These are phyloP conservation scores for Aspergillus olivimuriae DNA, from an alignment of 495 filamentous ascomycete species.

Conservation along the genomic window DNA sequence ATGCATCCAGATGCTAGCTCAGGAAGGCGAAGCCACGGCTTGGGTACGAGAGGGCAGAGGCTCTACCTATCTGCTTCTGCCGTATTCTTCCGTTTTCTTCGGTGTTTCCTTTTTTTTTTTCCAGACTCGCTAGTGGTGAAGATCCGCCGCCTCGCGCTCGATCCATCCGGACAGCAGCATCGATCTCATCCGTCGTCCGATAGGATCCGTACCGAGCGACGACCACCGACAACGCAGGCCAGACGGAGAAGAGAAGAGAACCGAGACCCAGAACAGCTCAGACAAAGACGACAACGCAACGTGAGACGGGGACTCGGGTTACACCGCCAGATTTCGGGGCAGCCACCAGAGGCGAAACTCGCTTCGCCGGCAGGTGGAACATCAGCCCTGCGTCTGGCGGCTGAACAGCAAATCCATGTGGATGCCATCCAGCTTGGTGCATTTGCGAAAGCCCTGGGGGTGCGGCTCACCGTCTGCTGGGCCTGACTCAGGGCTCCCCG, in stretches of 20 bases:
- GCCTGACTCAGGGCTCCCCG: no score
- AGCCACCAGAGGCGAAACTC: constrained; percentile 7
- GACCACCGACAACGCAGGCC: background rate
- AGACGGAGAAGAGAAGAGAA: background rate
- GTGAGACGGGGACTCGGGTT: no score
- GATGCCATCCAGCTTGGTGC: no score
- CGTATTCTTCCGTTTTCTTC: background rate
- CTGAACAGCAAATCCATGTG: background rate
- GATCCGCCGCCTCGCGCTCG: no score
- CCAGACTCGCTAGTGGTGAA: no score
- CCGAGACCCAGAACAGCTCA: background rate
- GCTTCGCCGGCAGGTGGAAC: background rate
- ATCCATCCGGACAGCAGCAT: no score
- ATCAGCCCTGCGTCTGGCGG: background rate
- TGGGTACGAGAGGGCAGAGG: background rate
- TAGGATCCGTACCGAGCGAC: no score
- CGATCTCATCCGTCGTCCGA: no score
- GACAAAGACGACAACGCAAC: constrained; percentile 1
- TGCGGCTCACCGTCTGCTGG: no score
- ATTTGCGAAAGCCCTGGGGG: no score
- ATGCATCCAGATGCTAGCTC: constrained; percentile 11
- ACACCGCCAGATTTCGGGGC: constrained; percentile 17
- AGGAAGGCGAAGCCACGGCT: background rate
- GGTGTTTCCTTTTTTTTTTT: background rate
- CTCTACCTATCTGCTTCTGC: background rate